Percentiles rank a stretch among this genome's conserved stretches.
These are phyloP conservation scores for Calonectria pauciramosa DNA, from an alignment of 2,329 filamentous ascomycete genomes.

Conservation along the genomic window DNA sequence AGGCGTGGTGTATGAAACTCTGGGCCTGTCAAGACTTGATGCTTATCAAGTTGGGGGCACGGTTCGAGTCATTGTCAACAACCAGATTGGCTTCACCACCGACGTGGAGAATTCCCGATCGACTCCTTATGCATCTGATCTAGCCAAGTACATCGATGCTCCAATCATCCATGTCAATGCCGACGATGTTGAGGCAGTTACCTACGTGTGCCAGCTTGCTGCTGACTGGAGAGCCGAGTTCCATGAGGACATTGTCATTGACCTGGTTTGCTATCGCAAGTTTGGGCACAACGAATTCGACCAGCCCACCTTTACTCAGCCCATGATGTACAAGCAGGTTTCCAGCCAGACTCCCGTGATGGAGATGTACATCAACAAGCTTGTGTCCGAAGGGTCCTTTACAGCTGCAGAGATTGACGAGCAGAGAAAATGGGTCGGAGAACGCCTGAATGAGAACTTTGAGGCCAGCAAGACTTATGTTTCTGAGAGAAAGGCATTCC, in stretches of 20 bases:
- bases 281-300: slow-evolving; percentile 99
- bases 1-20: slow-evolving; percentile 97
- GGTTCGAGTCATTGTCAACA: slow-evolving; percentile 97
- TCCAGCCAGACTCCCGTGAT: slow-evolving; percentile 84
- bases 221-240: slow-evolving; percentile 98
- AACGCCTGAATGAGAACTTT: slow-evolving; percentile 97
- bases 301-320: slow-evolving; percentile 98
- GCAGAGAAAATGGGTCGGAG: slow-evolving; percentile 99
- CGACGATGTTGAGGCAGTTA: slow-evolving; percentile 96
- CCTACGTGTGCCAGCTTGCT: slow-evolving; percentile 96
- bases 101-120: slow-evolving; percentile 96
- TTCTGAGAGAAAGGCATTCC: slow-evolving; percentile 94
- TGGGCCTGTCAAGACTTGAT: slow-evolving; percentile 94
- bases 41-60: slow-evolving; percentile 97
- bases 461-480: slow-evolving; percentile 96
- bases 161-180: slow-evolving; percentile 99
- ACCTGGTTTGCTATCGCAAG: slow-evolving; percentile 98
- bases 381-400: slow-evolving; percentile 91
- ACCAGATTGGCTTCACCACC: slow-evolving; percentile 99
- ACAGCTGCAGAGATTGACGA: slow-evolving; percentile 97
- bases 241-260: slow-evolving; percentile 96
- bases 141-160: slow-evolving; percentile 97
- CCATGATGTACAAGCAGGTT: slow-evolving; percentile 99
- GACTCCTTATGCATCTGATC: slow-evolving; percentile 97
- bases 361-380: slow-evolving; percentile 89